phyloP scores from a whole-genome alignment of 2,329 filamentous ascomycete genomes.

The Bipolaris zeicola region DNA sequence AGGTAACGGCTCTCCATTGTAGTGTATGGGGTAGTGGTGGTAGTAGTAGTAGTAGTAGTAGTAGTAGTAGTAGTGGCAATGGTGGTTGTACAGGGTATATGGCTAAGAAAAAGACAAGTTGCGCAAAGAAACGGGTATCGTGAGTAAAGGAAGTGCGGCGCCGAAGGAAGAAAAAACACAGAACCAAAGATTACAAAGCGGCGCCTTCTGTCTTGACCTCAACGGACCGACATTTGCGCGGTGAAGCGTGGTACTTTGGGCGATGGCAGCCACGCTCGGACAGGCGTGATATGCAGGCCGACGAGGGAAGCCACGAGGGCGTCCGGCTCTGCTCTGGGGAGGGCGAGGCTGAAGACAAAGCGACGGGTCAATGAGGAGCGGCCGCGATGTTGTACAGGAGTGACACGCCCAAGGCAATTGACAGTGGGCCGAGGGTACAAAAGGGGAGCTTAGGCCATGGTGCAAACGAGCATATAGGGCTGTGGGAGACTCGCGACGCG shows the following conservation, averaged over 20 bases:
- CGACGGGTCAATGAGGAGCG: constrained; percentile 30
- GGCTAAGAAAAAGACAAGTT: constrained; percentile 21
- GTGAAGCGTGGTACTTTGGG: constrained; percentile 33
- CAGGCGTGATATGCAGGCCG: constrained; percentile 33
- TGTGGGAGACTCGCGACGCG: constrained; percentile 27
- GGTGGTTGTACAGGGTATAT: constrained; percentile 41
- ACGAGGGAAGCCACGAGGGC: constrained; percentile 23
- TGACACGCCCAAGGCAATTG: constrained; percentile 36
- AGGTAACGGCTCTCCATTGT: constrained; percentile 39
- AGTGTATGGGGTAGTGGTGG: constrained; percentile 14
- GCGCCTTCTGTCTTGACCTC: constrained; percentile 20
- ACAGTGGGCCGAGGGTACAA: constrained; percentile 20
- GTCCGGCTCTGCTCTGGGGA: constrained; percentile 10
- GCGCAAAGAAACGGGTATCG: constrained; percentile 17
- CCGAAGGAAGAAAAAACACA: constrained; percentile 8
- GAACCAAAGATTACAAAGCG: constrained; percentile 11
- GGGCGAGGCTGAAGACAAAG: constrained; percentile 18
- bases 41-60: constrained; percentile 5
- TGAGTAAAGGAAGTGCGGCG: constrained; percentile 12
- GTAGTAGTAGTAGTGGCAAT: constrained; percentile 19
- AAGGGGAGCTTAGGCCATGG: constrained; percentile 38
- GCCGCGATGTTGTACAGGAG: constrained; percentile 47
- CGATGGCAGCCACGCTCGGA: constrained; percentile 29
- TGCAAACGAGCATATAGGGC: constrained; percentile 31
- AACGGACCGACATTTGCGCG: constrained; percentile 38